A percentile compares a stretch with the other conserved stretches of the same genome.
Conservation (phyloP, 1,139 yeast genomes). For the Williopsis jadinii region DNA sequence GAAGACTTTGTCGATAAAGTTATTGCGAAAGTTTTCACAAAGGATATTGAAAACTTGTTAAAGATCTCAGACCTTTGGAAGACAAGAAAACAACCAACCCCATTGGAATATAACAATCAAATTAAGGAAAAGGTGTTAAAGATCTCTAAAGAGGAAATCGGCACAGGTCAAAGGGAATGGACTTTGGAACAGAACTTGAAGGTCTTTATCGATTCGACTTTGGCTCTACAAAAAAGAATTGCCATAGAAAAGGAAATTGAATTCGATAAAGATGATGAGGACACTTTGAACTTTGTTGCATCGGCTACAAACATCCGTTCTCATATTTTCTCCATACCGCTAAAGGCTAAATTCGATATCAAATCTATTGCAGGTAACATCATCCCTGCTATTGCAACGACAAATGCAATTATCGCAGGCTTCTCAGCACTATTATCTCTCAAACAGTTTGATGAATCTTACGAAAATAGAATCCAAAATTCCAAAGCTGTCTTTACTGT, state of each 20-base stretch:
- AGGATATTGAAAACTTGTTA: slow-evolving; percentile 70
- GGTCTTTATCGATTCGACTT: slow-evolving; percentile 47
- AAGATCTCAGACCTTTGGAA: slow-evolving; percentile 76
- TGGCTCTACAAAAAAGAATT: slow-evolving; percentile 42
- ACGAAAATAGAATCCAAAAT: slow-evolving; percentile 24
- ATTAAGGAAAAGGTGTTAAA: slow-evolving; percentile 22
- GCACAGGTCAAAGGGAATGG: slow-evolving; percentile 61
- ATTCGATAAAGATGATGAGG: slow-evolving; percentile 94
- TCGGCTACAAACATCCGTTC: slow-evolving; percentile 86
- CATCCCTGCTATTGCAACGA: slow-evolving; percentile 97
- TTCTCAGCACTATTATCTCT: slow-evolving; percentile 70
- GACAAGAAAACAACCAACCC: slow-evolving; percentile 57
- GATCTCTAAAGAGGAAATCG: slow-evolving; percentile 24
- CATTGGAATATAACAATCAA: slow-evolving; percentile 35
- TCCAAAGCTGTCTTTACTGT: slow-evolving; percentile 60
- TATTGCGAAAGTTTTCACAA: slow-evolving; percentile 48
- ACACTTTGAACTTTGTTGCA: slow-evolving; percentile 80
- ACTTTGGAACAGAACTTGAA: slow-evolving; percentile 53
- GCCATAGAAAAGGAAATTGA: slow-evolving; percentile 39
- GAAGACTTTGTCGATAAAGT: slow-evolving; percentile 33
- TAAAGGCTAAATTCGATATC: slow-evolving; percentile 76
- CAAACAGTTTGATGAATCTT: slow-evolving; percentile 35
- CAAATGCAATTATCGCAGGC: slow-evolving; percentile 93
- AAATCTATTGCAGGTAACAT: slow-evolving; percentile 96
- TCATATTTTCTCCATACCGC: slow-evolving; percentile 60